Base-by-base conservation (phyloP, 2,329 filamentous ascomycete genomes). In the Furcasterigmium furcatum region DNA sequence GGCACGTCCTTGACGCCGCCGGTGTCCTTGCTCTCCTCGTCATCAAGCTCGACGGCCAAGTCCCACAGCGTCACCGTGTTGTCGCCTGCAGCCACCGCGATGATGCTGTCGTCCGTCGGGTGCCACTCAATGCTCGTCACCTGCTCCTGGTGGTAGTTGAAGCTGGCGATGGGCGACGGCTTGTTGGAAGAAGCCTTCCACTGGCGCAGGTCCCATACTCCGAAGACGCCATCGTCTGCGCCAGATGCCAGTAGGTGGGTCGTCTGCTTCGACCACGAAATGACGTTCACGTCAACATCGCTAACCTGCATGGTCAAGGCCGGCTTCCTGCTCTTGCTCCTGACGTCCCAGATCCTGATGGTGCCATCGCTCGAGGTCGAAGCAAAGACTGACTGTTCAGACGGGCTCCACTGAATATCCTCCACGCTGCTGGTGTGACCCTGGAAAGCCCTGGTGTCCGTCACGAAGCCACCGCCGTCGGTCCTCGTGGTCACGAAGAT, bases 111-210 rank as follows among this genome's bases (percentile, higher is more conserved):
- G 60, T 99, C 94, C 1, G 89, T 92, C 3, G 94, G 92, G 67
- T 97, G 92, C 92, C 94, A 99, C 71, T 97, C 91, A 32, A 99
- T 80, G 55, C 87, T 90, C 7, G 94, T 99, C 58, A 99, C 90
- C 57, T 96, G 94, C 67, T 96, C 90, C 67, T 90, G 92, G 77
- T 99, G 91, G 75, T 96, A 97, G 60, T 84, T 79, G 71, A 97
- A 99, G 57, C 86, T 87, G 4, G 94, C 94, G n/a, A 97, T 88
- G 1, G 94, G 88, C 40, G 84, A 84, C 6, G 87, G 85, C 70
- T 76, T 79, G 55, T 77, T 69, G 7, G 71, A 70, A 25, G 72
- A 63, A 46, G 64, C 66, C 52, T 72, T 74, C 92, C 92, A 97
- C 66, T 95, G 87, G 44, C 94, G 82, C 59, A 99, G 72, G 66